Evolutionary conservation across 2,329 filamentous ascomycete genomes (phyloP), one percentile per base, ranked within the genome.

Genomic region (Magnaporthales sp.): DNA sequence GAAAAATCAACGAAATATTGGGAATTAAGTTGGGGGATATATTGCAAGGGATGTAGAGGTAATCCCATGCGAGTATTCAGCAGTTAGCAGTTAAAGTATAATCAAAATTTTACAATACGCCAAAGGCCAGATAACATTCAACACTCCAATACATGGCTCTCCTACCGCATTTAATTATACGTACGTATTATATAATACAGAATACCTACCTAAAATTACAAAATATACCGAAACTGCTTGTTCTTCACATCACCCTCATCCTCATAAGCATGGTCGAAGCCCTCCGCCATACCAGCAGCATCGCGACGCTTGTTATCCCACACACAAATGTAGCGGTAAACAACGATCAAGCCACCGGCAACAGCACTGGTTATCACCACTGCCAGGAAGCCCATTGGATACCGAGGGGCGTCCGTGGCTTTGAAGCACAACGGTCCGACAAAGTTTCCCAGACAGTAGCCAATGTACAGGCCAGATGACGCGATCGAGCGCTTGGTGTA

Each of bases 201-300:
- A n/a, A n/a, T n/a, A n/a, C n/a, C n/a, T n/a, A n/a, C 15, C 15
- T 19, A 51, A 51, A 9, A 51, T n/a, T n/a, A 60, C 26, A 60
- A 27, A 26, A 72, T 71, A 46, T 73, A 74, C 2, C 72, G 69
- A 68, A 74, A 73, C 29, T 74, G 72, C 63, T 72, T 77, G 70
- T 84, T 81, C 5, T 81, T 84, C 58, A 83, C 73, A 68, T 60
- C 56, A n/a, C 56, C 24, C 56, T 83, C 81, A 71, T 84, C 81
- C 64, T 84, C 80, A 67, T 82, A 84, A 0, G 82, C 82, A 70
- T 84, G 78, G 62, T 84, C 82, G 62, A 79, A 84, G 1, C 76
- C 80, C 71, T 84, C 81, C n/a, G 75, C 66, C 10, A 75, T 76
- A 2, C 80, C 80, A 1, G 77, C 70, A 62, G 73, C 73, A 67